Evolutionary conservation across 2,329 filamentous ascomycete genomes (phyloP).

Genomic region (Penicillium sp.): DNA sequence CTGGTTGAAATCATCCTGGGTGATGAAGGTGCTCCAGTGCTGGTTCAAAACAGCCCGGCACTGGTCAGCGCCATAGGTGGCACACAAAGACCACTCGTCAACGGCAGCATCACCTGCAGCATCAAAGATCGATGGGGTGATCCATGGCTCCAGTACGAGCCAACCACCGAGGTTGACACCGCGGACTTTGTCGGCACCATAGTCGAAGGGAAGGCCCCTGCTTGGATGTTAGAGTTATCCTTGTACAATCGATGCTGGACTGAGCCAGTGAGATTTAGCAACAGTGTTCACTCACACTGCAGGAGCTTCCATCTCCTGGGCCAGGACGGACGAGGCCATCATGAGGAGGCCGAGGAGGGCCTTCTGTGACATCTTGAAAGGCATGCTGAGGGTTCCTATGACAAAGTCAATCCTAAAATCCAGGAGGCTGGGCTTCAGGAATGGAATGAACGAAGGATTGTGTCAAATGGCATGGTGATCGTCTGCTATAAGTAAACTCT

Average conservation of each 20-base stretch:
- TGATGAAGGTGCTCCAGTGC: conserved; percentile 59
- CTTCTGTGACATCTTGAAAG: conserved; percentile 22
- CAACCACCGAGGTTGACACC: conserved; percentile 63
- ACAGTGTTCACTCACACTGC: conserved; percentile 22
- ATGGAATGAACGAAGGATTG: conserved; percentile 18
- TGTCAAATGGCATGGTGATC: conserved; percentile 26
- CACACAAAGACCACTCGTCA: conserved; percentile 54
- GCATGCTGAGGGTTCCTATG: conserved; percentile 21
- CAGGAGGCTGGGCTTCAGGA: conserved; percentile 21
- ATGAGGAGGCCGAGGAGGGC: conserved; percentile 27
- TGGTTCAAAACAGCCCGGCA: conserved; percentile 46
- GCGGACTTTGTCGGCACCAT: conserved; percentile 52
- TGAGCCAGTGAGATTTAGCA: not conserved
- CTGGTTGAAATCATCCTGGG: conserved; percentile 51
- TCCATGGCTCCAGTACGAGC: conserved; percentile 61
- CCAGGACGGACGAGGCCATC: conserved; percentile 18
- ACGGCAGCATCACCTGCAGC: conserved; percentile 46
- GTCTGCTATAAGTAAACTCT: conserved; percentile 30
- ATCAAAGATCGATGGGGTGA: conserved; percentile 58
- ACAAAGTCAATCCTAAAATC: conserved; percentile 28
- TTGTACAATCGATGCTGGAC: not conserved
- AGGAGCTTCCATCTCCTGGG: conserved; percentile 8
- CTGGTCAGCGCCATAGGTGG: conserved; percentile 47
- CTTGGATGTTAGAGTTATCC: not conserved
- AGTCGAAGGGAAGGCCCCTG: conserved; percentile 45